These are phyloP conservation scores for Salix purpurea DNA, from an alignment of 345 rosid species.

Conservation along the genomic window DNA sequence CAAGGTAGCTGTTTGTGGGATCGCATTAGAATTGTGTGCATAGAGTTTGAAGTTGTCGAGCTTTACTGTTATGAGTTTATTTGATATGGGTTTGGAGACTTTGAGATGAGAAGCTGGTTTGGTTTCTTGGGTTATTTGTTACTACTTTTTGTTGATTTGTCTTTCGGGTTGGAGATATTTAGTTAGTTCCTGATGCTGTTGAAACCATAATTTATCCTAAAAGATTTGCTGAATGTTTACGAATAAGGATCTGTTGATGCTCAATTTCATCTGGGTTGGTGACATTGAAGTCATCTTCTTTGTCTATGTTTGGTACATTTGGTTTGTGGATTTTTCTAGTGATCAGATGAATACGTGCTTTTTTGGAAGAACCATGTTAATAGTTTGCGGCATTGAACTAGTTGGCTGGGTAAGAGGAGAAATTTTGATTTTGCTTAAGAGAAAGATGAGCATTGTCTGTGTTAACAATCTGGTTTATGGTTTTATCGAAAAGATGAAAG, in stretches of 20 bases:
- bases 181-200: conserved; percentile 13
- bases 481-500: neutral
- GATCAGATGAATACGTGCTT: conserved; percentile 6
- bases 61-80: conserved; percentile 23
- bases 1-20: conserved; percentile 29
- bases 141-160: conserved; percentile 5
- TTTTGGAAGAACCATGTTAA: neutral
- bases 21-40: conserved; percentile 27
- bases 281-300: neutral
- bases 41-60: conserved; percentile 19
- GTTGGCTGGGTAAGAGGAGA: neutral
- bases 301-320: neutral
- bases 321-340: conserved; percentile 1
- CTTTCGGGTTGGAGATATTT: conserved; percentile 23
- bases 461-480: conserved; percentile 14
- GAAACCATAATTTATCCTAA: neutral
- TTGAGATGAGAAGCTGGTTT: conserved; percentile 12
- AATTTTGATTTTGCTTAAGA: conserved; percentile 5
- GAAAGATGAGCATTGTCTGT: neutral
- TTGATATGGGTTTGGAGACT: conserved; percentile 20
- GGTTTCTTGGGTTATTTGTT: conserved; percentile 14
- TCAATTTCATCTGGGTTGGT: conserved; percentile 26
- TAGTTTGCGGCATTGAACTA: neutral
- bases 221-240: conserved; percentile 6
- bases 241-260: conserved; percentile 24